These are phyloP conservation scores for Cyclocybe aegerita DNA, from an alignment of 768 basidiomycete genomes.

Conservation along the genomic window DNA sequence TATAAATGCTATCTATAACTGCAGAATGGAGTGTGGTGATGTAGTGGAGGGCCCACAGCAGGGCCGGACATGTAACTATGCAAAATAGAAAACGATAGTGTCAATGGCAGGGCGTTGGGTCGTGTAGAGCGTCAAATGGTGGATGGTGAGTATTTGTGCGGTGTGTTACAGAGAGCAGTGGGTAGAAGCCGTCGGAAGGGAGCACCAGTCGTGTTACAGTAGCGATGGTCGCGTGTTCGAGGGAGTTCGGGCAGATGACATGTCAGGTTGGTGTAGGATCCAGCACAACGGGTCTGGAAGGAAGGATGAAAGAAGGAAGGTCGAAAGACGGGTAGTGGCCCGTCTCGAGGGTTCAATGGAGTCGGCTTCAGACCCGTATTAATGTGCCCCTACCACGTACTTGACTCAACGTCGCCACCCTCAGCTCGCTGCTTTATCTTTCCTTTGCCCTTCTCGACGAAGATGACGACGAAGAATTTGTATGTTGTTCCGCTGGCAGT, in stretches of 20 bases:
- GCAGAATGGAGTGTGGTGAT: conserved; percentile 8
- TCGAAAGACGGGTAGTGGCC: neutral
- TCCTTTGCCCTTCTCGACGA: conserved; percentile 62
- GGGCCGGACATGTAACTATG: conserved; percentile 26
- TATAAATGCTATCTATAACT: conserved; percentile 15
- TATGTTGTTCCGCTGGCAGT: conserved; percentile 4
- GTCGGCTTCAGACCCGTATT: conserved; percentile 9
- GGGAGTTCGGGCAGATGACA: no score
- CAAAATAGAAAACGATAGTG: conserved; percentile 20
- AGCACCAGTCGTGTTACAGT: no score
- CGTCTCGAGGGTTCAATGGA: neutral
- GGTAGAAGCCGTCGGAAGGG: no score
- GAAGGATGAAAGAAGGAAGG: no score
- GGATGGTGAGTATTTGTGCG: no score
- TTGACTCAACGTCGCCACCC: conserved; percentile 11
- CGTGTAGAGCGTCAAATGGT: neutral
- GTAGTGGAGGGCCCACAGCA: conserved; percentile 17
- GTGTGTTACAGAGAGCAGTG: no score
- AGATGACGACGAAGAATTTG: conserved; percentile 19
- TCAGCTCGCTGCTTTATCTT: conserved; percentile 52
- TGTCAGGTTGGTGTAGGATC: no score
- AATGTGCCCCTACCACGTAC: conserved; percentile 7
- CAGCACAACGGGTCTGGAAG: no score
- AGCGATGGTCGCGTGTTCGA: no score
- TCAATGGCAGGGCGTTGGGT: conserved; percentile 13